These are phyloP conservation scores for Diversispora epigaea DNA, from an alignment of 192 early-diverging fungal genomes.

Conservation along the genomic window DNA sequence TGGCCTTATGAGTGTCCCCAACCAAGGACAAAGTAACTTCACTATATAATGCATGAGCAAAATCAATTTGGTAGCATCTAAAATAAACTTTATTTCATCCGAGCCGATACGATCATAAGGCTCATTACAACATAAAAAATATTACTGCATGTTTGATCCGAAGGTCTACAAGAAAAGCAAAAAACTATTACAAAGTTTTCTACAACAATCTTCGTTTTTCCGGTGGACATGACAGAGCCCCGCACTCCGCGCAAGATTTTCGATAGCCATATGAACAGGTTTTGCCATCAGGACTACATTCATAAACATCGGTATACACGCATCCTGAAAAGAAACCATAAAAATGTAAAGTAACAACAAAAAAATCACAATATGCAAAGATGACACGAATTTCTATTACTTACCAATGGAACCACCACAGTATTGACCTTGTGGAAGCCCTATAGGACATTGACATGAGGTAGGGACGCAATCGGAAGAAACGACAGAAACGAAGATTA, in stretches of 20 bases:
- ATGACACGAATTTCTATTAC: neutral
- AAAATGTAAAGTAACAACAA: too few species aligned
- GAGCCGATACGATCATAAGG: too few species aligned
- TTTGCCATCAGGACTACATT: neutral
- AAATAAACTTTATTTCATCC: neutral
- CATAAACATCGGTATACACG: neutral
- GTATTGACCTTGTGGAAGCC: neutral
- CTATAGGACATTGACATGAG: neutral
- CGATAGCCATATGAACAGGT: neutral
- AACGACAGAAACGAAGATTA: neutral
- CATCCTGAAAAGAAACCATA: neutral
- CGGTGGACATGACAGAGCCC: neutral
- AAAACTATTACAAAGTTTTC: too few species aligned
- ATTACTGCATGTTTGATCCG: too few species aligned
- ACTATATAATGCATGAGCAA: too few species aligned
- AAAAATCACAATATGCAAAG: too few species aligned
- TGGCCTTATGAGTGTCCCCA: too few species aligned
- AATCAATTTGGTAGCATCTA: too few species aligned
- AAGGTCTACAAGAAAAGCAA: too few species aligned
- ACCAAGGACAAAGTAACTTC: too few species aligned
- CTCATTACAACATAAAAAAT: too few species aligned
- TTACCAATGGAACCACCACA: neutral
- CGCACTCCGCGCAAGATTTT: neutral
- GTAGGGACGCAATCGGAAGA: neutral
- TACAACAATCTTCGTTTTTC: too few species aligned